A percentile compares a stretch with the other conserved stretches of the same genome.
phyloP scores from a whole-genome alignment of 1,284 basidiomycete genomes.

The Ceratobasidium sp. region DNA sequence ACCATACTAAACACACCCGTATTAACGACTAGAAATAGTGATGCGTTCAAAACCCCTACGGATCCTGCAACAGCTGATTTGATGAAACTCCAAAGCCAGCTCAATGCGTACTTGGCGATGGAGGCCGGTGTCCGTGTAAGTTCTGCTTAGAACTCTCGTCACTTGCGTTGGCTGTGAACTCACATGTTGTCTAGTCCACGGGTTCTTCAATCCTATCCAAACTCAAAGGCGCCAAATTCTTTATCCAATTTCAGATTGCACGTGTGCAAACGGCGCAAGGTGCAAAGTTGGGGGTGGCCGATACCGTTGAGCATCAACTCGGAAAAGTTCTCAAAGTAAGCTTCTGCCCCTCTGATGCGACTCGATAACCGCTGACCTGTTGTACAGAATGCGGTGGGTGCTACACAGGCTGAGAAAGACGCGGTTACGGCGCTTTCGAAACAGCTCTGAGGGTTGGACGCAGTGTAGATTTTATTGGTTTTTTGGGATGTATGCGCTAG shows the following conservation, averaged over 20 bases:
- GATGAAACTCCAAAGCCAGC: slow-evolving; percentile 47
- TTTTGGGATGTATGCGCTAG: slow-evolving; percentile 37
- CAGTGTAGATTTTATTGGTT: neutral
- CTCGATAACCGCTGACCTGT: neutral
- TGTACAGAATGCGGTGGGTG: slow-evolving; percentile 45
- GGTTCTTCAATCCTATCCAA: slow-evolving; percentile 34
- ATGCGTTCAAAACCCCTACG: slow-evolving; percentile 45
- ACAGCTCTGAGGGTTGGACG: slow-evolving; percentile 23
- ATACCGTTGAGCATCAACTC: slow-evolving; percentile 50
- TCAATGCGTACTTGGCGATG: slow-evolving; percentile 49
- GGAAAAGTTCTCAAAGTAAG: slow-evolving; percentile 49
- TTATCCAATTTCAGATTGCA: slow-evolving; percentile 50
- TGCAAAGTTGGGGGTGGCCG: slow-evolving; percentile 44
- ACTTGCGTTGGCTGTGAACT: neutral
- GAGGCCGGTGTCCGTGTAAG: slow-evolving; percentile 49
- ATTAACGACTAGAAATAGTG: slow-evolving; percentile 11
- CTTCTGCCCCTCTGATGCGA: neutral
- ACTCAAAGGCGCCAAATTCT: slow-evolving; percentile 50
- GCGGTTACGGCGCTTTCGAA: slow-evolving; percentile 44
- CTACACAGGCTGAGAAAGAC: slow-evolving; percentile 45
- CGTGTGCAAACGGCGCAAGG: slow-evolving; percentile 48
- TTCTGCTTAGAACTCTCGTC: neutral
- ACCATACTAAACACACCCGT: neutral
- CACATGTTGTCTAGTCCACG: slow-evolving; percentile 23
- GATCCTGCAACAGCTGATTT: slow-evolving; percentile 47